phyloP scores from a whole-genome alignment of 495 filamentous ascomycete species.

The Clavariopsis aquatica region DNA sequence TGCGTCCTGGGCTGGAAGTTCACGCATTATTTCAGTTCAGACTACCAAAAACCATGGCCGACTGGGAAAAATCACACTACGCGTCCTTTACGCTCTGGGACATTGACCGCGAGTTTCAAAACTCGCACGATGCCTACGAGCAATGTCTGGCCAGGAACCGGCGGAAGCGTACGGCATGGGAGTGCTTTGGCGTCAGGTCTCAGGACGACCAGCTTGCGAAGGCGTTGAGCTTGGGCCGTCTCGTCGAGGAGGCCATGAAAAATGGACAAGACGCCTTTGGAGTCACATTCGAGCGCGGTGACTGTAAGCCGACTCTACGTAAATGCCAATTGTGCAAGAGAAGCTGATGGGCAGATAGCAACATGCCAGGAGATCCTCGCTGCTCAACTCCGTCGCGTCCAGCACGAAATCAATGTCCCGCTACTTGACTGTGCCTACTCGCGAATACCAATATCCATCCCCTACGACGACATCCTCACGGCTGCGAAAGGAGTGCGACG shows the following conservation, averaged over 20 bases:
- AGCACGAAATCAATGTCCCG: constrained; percentile 26
- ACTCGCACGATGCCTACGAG: constrained; percentile 29
- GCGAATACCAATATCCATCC: constrained; percentile 8
- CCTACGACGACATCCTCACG: constrained; percentile 22
- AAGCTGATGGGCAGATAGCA: constrained; percentile 14
- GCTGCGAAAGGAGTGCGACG: constrained; percentile 27
- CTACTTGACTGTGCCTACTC: constrained; percentile 19
- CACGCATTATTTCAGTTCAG: not conserved
- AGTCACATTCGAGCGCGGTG: constrained; percentile 24
- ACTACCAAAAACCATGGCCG: constrained; percentile 1
- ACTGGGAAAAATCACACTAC: constrained; percentile 24
- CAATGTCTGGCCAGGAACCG: constrained; percentile 18
- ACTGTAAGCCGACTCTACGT: constrained; percentile 12
- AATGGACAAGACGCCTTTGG: constrained; percentile 18
- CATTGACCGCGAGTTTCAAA: constrained; percentile 35
- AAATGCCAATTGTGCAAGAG: not conserved
- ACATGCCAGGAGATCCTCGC: constrained; percentile 26
- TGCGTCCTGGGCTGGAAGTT: not conserved
- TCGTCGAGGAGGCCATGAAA: constrained; percentile 13
- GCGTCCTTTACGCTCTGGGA: constrained; percentile 29
- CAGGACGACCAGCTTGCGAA: constrained; percentile 21
- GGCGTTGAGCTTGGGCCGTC: constrained; percentile 15
- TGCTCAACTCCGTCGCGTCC: constrained; percentile 27
- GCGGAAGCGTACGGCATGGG: constrained; percentile 5
- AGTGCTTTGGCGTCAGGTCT: constrained; percentile 6